Conservation (phyloP, 139 green algal genomes). For the Mesotaenium endlicherianum region DNA sequence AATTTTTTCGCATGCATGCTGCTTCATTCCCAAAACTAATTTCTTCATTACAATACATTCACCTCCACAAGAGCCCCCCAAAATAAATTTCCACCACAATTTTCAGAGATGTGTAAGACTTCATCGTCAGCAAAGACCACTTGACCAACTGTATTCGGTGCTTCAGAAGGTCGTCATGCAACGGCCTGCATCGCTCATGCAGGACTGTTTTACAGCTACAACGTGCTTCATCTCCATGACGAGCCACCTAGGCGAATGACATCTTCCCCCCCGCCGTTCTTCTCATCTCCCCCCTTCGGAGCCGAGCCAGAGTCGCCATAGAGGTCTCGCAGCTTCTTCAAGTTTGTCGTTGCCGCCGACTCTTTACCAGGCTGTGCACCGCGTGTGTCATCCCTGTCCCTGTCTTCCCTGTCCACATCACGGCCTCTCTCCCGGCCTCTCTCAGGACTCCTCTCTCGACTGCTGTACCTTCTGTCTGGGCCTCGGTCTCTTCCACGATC, state of each 20-base stretch:
- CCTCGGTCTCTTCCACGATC: not conserved
- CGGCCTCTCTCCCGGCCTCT: not conserved
- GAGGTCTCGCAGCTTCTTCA: conserved; percentile 44
- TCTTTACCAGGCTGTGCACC: not conserved
- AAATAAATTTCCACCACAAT: not conserved
- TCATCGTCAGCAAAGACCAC: not conserved
- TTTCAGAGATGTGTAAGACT: not conserved
- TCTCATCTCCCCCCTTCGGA: not conserved
- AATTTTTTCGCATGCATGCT: too few species aligned
- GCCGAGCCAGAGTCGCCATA: conserved; percentile 36
- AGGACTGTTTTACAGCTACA: too few species aligned
- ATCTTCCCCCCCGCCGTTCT: not conserved
- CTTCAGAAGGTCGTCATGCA: not conserved
- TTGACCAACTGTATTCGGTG: not conserved
- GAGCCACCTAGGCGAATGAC: conserved; percentile 39
- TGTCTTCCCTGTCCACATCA: conserved; percentile 1
- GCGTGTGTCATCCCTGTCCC: conserved; percentile 17
- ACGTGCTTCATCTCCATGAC: conserved; percentile 26
- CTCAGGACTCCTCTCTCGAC: conserved; percentile 15
- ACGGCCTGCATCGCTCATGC: too few species aligned
- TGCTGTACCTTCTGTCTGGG: not conserved
- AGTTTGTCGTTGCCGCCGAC: not conserved
- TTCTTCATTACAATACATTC: not conserved
- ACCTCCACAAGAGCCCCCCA: not conserved
- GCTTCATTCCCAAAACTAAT: too few species aligned